A percentile compares a stretch with the other conserved stretches of the same genome.
phyloP scores from a whole-genome alignment of 2,329 filamentous ascomycete genomes.

The Neonectria sp. region DNA sequence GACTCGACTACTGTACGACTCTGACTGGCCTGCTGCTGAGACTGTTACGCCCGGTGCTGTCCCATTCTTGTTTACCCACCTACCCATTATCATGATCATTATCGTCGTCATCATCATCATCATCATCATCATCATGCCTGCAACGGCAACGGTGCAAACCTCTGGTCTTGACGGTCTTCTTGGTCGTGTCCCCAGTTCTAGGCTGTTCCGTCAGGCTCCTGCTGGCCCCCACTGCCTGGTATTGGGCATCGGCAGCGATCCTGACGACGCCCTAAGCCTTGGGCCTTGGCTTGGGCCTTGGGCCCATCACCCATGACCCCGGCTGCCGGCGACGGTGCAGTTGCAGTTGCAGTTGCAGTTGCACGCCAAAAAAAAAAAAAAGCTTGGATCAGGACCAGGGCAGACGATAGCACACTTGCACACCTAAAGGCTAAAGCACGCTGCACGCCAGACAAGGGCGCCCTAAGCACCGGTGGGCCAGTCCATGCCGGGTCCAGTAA shows the following conservation, averaged over 20 bases:
- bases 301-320: slow-evolving; percentile 5
- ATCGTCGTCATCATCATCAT: background rate
- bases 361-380: slow-evolving; percentile 10
- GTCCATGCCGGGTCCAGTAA: slow-evolving; percentile 35
- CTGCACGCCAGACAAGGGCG: slow-evolving; percentile 10
- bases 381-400: slow-evolving; percentile 22
- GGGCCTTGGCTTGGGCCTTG: slow-evolving; percentile 13
- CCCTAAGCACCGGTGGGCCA: slow-evolving; percentile 32
- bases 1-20: slow-evolving; percentile 21
- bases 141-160: slow-evolving; percentile 6
- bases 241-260: slow-evolving; percentile 40
- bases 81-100: background rate
- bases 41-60: slow-evolving; percentile 4
- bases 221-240: slow-evolving; percentile 32
- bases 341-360: background rate
- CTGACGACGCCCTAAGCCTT: slow-evolving; percentile 42
- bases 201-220: slow-evolving; percentile 40
- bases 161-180: slow-evolving; percentile 5
- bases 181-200: slow-evolving; percentile 31
- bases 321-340: slow-evolving; percentile 14
- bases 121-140: slow-evolving; percentile 23
- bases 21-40: slow-evolving; percentile 23
- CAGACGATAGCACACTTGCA: background rate
- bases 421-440: background rate
- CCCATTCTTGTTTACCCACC: slow-evolving; percentile 8